Evolutionary conservation across 129 eudicot species (phyloP), one percentile per base, ranked within the genome.

Genomic region (Centella asiatica): DNA sequence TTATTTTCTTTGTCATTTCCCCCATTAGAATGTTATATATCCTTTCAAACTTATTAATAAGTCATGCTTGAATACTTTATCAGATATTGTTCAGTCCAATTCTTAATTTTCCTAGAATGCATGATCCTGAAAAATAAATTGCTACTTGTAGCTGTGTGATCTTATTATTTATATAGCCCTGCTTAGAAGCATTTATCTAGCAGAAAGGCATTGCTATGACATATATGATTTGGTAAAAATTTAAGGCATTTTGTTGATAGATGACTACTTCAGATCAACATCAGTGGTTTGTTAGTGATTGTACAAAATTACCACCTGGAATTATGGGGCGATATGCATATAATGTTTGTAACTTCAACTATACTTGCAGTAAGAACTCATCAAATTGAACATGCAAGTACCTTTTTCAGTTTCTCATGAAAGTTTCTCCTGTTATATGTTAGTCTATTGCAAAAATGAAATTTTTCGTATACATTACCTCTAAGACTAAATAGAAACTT

Each of bases 1-100:
- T 71, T 58, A 44, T 69, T 19, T 44, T 20, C 50, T 24, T 22
- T 36, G 57, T 46, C 10, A 24, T 22, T 18, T 36, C 53, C 47
- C 11, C 24, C 5, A 19, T 37, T 45, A 57, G 9, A 33, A 34
- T 58, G 63, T 58, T 10, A 58, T 58, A 3, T 32, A 19, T 20
- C 63, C 37, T n/a, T 56, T 56, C 3, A 4, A 56, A 56, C 32
- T 14, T 31, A 32, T 29, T 37, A 8, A n/a, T 20, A 0, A 8
- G 24, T 5, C 19, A 53, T 53, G 40, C 40, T 37, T 55, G 40
- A 33, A 4, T 54, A 17, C 60, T 55, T 55, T 14, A 56, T 56
- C 7, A 2, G 44, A 31, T 18, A n/a, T 15, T 4, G 17, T 18
- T 5, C 5, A 15, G 25, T 56, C 39, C 44, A 18, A 3, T 6